A percentile compares a stretch with the other conserved stretches of the same genome.
These are phyloP conservation scores for Colletotrichum sp. DNA, from an alignment of 2,329 filamentous ascomycete genomes.

Conservation along the genomic window DNA sequence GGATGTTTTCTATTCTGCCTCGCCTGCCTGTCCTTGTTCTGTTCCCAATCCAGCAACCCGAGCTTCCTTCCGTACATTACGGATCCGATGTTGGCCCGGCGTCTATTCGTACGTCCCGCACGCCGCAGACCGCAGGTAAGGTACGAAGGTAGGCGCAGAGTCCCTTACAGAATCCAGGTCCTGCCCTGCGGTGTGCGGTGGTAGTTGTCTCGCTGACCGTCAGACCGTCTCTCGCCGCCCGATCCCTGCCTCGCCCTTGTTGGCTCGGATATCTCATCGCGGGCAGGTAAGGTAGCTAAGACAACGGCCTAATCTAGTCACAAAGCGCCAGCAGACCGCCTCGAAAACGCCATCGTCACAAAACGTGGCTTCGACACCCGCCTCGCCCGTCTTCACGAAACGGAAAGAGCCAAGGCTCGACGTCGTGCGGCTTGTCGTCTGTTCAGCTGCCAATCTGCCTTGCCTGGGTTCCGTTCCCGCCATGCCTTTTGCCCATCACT, in stretches of 20 bases:
- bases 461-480: not conserved
- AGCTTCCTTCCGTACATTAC: slow-evolving; percentile 7
- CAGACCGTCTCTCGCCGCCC: not conserved
- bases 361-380: not conserved
- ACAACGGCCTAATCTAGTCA: not conserved
- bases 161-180: not conserved
- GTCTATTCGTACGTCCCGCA: not conserved
- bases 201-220: not conserved
- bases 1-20: not conserved
- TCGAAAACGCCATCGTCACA: slow-evolving; percentile 5
- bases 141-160: not conserved
- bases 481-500: not conserved
- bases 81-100: not conserved
- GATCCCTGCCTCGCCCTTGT: not conserved
- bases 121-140: not conserved
- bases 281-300: not conserved
- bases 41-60: not conserved
- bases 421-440: not conserved
- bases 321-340: slow-evolving; percentile 11
- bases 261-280: not conserved
- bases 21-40: not conserved
- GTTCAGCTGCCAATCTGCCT: not conserved
- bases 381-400: not conserved
- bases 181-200: not conserved
- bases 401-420: not conserved